Evolutionary conservation across 768 basidiomycete genomes (phyloP).

Genomic region (Phlebiopsis gigantea): DNA sequence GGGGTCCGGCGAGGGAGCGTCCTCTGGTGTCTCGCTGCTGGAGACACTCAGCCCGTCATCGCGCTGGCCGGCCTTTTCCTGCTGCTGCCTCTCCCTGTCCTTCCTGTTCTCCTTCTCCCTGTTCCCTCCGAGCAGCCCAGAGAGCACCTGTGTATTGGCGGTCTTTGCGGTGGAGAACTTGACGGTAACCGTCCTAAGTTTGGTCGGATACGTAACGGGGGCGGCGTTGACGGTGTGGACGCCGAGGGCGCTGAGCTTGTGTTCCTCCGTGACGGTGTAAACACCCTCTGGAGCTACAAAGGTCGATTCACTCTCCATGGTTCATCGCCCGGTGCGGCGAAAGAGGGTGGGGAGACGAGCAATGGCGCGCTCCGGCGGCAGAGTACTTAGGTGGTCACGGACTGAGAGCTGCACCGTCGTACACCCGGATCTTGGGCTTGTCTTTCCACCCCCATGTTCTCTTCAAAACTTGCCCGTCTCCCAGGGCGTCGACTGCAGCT

Average conservation of each 20-base stretch:
- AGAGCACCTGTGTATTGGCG: constrained; percentile 54
- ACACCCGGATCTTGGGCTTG: constrained; percentile 24
- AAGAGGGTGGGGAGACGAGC: constrained; percentile 12
- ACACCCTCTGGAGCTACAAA: constrained; percentile 90
- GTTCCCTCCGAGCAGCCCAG: constrained; percentile 62
- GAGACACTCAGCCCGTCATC: constrained; percentile 68
- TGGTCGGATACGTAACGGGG: constrained; percentile 47
- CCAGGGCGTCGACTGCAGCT: constrained; percentile 14
- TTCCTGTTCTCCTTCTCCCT: constrained; percentile 46
- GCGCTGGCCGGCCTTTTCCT: constrained; percentile 23
- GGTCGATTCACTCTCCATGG: constrained; percentile 78
- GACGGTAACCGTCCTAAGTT: constrained; percentile 55
- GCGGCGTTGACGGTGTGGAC: constrained; percentile 29
- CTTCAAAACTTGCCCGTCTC: constrained; percentile 11
- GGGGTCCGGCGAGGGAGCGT: constrained; percentile 35
- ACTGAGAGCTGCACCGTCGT: constrained; percentile 14
- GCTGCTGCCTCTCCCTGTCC: constrained; percentile 20
- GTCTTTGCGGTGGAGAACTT: constrained; percentile 55
- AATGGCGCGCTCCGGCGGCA: constrained; percentile 12
- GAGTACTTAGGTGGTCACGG: constrained; percentile 17
- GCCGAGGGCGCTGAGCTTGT: constrained; percentile 55
- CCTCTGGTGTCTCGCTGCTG: constrained; percentile 77
- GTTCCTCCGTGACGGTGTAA: constrained; percentile 83
- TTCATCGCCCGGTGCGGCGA: constrained; percentile 21
- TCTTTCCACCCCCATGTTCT: constrained; percentile 21